Evolutionary conservation across 2,329 filamentous ascomycete species (phyloP).

Genomic region (Sarocladium oryzae): DNA sequence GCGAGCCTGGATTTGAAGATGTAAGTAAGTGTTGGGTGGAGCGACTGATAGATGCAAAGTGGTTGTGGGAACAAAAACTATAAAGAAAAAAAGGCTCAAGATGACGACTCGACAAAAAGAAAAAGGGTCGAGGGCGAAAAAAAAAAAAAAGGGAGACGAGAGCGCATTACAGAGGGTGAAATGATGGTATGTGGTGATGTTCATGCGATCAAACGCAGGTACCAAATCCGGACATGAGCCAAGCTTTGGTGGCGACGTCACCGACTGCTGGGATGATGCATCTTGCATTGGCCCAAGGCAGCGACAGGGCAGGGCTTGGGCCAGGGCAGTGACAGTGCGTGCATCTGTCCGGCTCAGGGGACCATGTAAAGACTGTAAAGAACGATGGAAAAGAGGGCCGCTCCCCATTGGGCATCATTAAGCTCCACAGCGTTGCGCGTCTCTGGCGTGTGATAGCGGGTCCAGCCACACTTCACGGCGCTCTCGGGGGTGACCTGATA

Average conservation of each 20-base stretch:
- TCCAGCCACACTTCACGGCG: too few relatives aligned
- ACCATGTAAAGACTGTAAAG: background rate
- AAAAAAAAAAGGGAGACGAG: background rate
- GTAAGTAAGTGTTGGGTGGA: conserved; percentile 5
- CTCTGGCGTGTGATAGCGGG: too few relatives aligned
- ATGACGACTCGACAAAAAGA: background rate
- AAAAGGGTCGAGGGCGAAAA: background rate
- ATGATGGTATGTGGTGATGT: background rate
- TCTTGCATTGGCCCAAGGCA: too few relatives aligned
- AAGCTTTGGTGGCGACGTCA: conserved; percentile 8
- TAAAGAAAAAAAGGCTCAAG: too few relatives aligned
- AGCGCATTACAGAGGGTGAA: too few relatives aligned
- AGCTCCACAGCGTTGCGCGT: conserved; percentile 5
- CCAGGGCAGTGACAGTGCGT: too few relatives aligned
- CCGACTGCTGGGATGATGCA: background rate
- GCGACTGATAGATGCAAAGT: background rate
- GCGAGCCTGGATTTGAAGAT: conserved; percentile 43
- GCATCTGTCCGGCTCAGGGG: too few relatives aligned
- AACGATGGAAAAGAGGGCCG: background rate
- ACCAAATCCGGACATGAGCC: background rate
- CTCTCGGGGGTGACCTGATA: too few relatives aligned
- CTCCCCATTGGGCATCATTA: background rate
- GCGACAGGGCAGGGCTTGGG: background rate
- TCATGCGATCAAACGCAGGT: background rate
- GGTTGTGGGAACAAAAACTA: too few relatives aligned